A percentile compares a stretch with the other conserved stretches of the same genome.
phyloP scores from a whole-genome alignment of 2,329 filamentous ascomycete species.

The Paecilomyces formosus region DNA sequence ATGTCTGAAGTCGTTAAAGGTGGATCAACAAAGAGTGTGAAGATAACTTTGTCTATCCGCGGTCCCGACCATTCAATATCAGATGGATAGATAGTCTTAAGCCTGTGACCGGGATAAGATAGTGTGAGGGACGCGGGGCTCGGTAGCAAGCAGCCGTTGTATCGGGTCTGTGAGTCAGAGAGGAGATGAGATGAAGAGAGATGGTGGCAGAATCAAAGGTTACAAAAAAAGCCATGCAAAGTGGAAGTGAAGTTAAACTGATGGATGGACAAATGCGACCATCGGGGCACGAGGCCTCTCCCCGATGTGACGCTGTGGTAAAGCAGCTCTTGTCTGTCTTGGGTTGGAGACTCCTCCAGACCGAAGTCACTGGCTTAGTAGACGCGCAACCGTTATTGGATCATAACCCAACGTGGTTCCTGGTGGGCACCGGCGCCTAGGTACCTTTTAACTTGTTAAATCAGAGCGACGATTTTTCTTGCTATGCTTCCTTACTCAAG shows the following conservation, averaged over 20 bases:
- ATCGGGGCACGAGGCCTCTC: constrained; percentile 6
- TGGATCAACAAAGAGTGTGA: neutral
- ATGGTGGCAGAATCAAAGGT: neutral
- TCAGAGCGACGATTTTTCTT: neutral
- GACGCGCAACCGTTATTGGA: neutral
- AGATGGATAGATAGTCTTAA: neutral
- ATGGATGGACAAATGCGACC: constrained; percentile 9
- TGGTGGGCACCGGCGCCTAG: neutral
- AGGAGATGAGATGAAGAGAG: neutral
- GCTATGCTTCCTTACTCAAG: neutral
- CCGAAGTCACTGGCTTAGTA: neutral
- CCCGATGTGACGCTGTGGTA: constrained; percentile 11
- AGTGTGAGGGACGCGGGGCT: neutral
- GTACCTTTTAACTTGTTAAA: neutral
- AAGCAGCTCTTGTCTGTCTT: neutral
- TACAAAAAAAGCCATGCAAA: neutral
- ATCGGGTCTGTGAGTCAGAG: neutral
- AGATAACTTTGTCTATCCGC: neutral
- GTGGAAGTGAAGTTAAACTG: neutral
- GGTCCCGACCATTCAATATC: neutral
- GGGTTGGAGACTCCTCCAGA: neutral
- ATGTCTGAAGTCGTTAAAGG: neutral
- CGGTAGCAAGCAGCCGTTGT: neutral
- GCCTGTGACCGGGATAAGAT: neutral
- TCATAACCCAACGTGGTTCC: neutral